These are phyloP conservation scores for Phaseolus coccineus DNA, from an alignment of 331 rosid species.

Conservation along the genomic window DNA sequence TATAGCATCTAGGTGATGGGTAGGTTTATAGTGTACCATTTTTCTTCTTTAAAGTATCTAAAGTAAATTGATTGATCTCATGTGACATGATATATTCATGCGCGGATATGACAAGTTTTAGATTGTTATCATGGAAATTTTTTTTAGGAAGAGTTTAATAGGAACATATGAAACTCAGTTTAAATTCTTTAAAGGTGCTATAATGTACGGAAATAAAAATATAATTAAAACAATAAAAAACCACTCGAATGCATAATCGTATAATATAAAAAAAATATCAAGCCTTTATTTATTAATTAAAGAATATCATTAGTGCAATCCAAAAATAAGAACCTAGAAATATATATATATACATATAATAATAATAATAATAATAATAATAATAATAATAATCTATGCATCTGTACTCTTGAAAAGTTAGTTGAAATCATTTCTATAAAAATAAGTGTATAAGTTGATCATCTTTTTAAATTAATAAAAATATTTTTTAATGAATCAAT, in stretches of 20 bases:
- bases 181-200: background rate
- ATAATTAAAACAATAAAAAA: background rate
- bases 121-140: too few species aligned
- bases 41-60: background rate
- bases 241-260: too few species aligned
- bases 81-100: background rate
- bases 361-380: too few species aligned
- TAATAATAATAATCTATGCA: too few species aligned
- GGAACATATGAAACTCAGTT: background rate
- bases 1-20: background rate
- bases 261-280: too few species aligned
- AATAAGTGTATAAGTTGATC: too few species aligned
- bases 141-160: background rate
- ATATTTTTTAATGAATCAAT: too few species aligned
- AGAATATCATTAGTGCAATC: background rate
- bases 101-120: background rate
- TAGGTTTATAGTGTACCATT: background rate
- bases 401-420: too few species aligned
- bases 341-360: too few species aligned
- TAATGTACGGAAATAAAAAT: background rate
- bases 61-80: background rate
- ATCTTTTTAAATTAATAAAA: too few species aligned
- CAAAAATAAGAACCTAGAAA: too few species aligned
- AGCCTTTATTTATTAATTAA: background rate
- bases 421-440: too few species aligned